Evolutionary conservation across 768 basidiomycete genomes (phyloP), one percentile per base, ranked within the genome.

Genomic region (Auriscalpium vulgare): DNA sequence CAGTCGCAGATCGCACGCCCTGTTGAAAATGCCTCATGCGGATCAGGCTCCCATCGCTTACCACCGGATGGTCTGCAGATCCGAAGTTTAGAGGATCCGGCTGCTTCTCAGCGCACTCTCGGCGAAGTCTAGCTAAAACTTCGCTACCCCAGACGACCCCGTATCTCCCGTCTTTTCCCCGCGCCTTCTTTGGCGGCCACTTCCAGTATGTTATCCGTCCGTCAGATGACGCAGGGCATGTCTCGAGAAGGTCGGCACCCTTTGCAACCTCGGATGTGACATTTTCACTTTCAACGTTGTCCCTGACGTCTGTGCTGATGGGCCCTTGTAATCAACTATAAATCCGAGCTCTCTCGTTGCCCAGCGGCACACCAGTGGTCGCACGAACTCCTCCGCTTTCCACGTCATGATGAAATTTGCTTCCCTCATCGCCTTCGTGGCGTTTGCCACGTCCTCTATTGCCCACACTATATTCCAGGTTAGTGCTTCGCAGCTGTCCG

Each of bases 401-500:
- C n/a, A n/a, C 16, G 56, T 19, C 50, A 65, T 61, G 63, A 59
- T 45, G 58, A 51, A 48, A 35, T 57, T 65, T 40, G 47, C 59
- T 57, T 58, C 64, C 54, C 51, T 65, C 44, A 44, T 55, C 14
- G 55, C 70, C 45, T 57, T 71, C 36, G 49, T 69, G 43, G 65
- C 69, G 23, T 57, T 75, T 50, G 62, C 68, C 29, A 56, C 63
- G 46, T 69, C 72, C 10, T 74, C 65, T 46, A 72, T 70, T 21
- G 80, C 74, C 7, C 80, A 81, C 59, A 74, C 75, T 19, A 80
- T 83, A 56, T 79, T 82, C 65, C 80, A 80, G 68, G 76, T 74
- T 60, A 10, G 57, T 10, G 36, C 8, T 53, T 47, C 29, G 14
- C 38, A 17, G 7, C 13, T n/a, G 6, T 55, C 37, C 17, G 19